Conservation (phyloP, 23 red algal genomes). For the Gracilaria vermiculophylla region DNA sequence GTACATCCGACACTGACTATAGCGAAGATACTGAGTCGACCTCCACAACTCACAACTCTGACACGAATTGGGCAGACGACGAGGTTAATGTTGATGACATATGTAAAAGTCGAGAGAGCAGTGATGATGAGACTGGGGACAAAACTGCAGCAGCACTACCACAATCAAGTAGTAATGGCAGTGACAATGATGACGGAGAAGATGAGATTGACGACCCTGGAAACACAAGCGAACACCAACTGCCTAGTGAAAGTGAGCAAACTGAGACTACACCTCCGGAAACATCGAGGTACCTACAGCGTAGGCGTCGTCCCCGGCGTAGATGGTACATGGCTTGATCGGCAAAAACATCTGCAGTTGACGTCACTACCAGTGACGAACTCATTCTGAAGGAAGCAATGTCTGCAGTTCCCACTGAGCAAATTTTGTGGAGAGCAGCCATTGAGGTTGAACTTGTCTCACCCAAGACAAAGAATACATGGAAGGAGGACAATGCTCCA, state of each 20-base stretch:
- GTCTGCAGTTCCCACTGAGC: neutral
- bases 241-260: neutral
- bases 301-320: neutral
- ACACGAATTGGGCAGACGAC: neutral
- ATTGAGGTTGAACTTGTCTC: conserved; percentile 4
- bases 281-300: neutral
- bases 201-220: neutral
- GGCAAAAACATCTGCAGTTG: neutral
- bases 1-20: neutral
- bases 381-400: too few relatives aligned
- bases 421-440: neutral
- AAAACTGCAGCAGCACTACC: neutral
- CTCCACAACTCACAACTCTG: neutral
- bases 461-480: neutral
- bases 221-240: neutral
- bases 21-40: neutral
- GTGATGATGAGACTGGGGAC: neutral
- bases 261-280: neutral
- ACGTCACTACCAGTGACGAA: neutral
- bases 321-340: neutral
- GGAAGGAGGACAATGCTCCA: neutral
- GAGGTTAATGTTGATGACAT: too few relatives aligned
- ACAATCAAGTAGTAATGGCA: neutral
- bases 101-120: neutral
- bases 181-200: neutral